Percentiles rank a stretch among this genome's conserved stretches.
Evolutionary conservation across 495 filamentous ascomycete species (phyloP).

Genomic region (Daldinia decipiens): DNA sequence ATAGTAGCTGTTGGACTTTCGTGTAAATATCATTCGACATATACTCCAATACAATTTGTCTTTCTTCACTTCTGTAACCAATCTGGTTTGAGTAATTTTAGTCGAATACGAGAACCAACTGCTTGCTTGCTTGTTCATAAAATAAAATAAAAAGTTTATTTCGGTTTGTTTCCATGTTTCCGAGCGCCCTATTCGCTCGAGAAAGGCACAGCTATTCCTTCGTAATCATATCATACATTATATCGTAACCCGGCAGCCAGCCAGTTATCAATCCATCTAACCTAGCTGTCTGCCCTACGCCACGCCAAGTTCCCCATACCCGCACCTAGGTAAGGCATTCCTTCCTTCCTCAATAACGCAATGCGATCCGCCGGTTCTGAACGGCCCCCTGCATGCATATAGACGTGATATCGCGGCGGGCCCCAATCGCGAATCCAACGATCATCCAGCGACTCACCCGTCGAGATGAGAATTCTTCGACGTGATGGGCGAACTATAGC

Average conservation of each 20-base stretch:
- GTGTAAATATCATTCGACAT: background rate
- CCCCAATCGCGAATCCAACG: slow-evolving; percentile 1
- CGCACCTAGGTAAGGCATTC: background rate
- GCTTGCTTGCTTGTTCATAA: background rate
- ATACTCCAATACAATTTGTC: background rate
- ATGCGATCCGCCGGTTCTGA: background rate
- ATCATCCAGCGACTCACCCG: background rate
- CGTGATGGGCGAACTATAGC: background rate
- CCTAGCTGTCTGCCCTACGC: background rate
- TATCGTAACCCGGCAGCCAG: slow-evolving; percentile 1
- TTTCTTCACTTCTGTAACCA: background rate
- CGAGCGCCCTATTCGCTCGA: slow-evolving; percentile 8
- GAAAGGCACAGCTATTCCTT: background rate
- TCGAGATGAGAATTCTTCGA: background rate
- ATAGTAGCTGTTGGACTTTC: background rate
- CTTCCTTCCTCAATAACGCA: background rate
- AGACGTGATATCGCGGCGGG: background rate
- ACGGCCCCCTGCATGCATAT: slow-evolving; percentile 5
- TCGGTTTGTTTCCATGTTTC: background rate
- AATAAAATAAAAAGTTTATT: background rate
- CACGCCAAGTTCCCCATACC: background rate
- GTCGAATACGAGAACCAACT: slow-evolving; percentile 1
- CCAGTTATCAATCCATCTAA: background rate
- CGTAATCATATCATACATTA: slow-evolving; percentile 3
- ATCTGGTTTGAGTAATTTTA: background rate